These are phyloP conservation scores for Remersonia thermophila DNA, from an alignment of 2,329 filamentous ascomycete genomes.

Conservation along the genomic window DNA sequence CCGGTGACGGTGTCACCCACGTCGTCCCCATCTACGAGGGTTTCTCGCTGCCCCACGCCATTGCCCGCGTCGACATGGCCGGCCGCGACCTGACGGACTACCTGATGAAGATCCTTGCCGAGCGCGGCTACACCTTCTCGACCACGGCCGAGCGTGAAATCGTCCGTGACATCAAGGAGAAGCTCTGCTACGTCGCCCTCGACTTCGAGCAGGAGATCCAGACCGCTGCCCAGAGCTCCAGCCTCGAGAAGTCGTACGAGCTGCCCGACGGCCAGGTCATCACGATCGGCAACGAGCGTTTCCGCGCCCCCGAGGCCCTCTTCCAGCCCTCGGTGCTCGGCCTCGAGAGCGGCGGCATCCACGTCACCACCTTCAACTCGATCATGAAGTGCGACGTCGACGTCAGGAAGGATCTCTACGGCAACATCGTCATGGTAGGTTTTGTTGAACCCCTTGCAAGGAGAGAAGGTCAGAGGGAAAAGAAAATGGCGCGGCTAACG, in stretches of 20 bases:
- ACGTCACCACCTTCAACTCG: slow-evolving; percentile 99
- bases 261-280: slow-evolving; percentile 99
- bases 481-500: too few species aligned
- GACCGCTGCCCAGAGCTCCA: slow-evolving; percentile 97
- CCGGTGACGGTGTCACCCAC: slow-evolving; percentile 99
- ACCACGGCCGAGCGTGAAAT: slow-evolving; percentile 99
- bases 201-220: slow-evolving; percentile 99
- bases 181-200: slow-evolving; percentile 99
- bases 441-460: neutral
- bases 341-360: slow-evolving; percentile 97
- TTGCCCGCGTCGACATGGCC: slow-evolving; percentile 99
- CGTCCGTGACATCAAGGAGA: slow-evolving; percentile 99
- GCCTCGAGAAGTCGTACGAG: slow-evolving; percentile 99
- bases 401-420: slow-evolving; percentile 99
- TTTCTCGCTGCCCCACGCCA: slow-evolving; percentile 99
- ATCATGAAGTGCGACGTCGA: slow-evolving; percentile 99
- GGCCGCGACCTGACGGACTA: slow-evolving; percentile 99
- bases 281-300: slow-evolving; percentile 99
- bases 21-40: slow-evolving; percentile 99
- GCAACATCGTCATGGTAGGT: slow-evolving; percentile 99
- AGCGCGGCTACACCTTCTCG: slow-evolving; percentile 99
- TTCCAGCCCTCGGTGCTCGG: slow-evolving; percentile 98
- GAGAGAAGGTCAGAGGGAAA: too few species aligned
- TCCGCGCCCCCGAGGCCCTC: slow-evolving; percentile 98
- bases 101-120: slow-evolving; percentile 99